Conservation (phyloP, 192 early-diverging fungal species). For the Endogone sp. region DNA sequence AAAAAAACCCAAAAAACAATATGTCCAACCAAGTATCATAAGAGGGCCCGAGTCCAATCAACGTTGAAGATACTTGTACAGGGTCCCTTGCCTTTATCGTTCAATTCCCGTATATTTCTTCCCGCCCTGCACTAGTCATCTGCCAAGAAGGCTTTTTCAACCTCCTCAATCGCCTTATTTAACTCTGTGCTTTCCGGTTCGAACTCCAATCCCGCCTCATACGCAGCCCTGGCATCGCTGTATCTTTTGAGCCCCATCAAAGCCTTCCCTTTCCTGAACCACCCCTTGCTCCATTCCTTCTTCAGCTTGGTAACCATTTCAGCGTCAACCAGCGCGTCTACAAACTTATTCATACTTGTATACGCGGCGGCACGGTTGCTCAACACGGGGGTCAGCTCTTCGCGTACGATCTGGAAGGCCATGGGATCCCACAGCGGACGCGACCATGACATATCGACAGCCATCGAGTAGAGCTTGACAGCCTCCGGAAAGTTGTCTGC, state of each 20-base stretch:
- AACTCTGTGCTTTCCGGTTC: constrained; percentile 75
- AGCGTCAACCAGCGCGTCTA: constrained; percentile 68
- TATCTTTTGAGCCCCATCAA: constrained; percentile 76
- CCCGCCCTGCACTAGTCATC: too few species aligned
- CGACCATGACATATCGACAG: constrained; percentile 73
- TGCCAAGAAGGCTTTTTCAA: constrained; percentile 32
- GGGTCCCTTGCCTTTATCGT: too few species aligned
- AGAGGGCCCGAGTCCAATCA: too few species aligned
- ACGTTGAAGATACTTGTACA: too few species aligned
- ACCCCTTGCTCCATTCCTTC: constrained; percentile 69
- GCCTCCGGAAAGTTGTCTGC: constrained; percentile 79
- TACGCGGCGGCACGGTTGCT: constrained; percentile 67
- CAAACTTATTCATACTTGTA: constrained; percentile 56
- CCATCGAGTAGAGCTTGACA: constrained; percentile 82
- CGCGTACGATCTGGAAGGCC: constrained; percentile 46
- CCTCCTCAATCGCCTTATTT: constrained; percentile 68
- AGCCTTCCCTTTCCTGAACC: constrained; percentile 80
- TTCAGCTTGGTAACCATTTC: constrained; percentile 64
- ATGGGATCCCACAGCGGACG: constrained; percentile 73
- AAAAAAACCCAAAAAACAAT: too few species aligned
- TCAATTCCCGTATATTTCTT: too few species aligned
- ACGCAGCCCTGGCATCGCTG: constrained; percentile 77
- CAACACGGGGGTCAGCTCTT: constrained; percentile 61
- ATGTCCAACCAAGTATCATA: too few species aligned
- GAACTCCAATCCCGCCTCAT: constrained; percentile 71